A percentile compares a stretch with the other conserved stretches of the same genome.
Conservation (phyloP, 208 protist genomes). For the Zelonia costaricensis region DNA sequence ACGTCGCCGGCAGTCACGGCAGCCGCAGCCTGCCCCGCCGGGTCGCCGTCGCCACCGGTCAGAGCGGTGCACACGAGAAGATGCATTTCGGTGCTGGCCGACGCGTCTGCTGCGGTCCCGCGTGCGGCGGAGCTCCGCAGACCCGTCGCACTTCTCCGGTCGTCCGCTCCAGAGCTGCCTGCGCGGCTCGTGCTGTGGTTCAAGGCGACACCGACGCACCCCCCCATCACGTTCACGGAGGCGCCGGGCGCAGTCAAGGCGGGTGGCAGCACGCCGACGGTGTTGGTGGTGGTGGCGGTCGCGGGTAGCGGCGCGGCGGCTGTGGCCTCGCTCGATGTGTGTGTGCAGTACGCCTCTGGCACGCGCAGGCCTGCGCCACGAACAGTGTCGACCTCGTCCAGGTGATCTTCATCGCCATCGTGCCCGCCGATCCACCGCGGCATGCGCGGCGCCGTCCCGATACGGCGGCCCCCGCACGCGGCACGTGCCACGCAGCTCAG, state of each 20-base stretch:
- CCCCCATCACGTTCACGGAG: constrained; percentile 5
- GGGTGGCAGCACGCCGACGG: no score
- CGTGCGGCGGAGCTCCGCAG: no score
- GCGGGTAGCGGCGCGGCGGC: no score
- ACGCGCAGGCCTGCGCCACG: neutral
- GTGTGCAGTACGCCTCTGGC: constrained; percentile 9
- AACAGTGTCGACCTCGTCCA: neutral
- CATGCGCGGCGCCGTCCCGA: neutral
- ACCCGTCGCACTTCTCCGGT: no score
- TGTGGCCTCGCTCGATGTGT: neutral
- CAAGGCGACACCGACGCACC: neutral
- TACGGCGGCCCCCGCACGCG: neutral
- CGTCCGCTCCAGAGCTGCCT: neutral
- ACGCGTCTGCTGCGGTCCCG: no score
- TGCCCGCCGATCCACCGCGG: constrained; percentile 2
- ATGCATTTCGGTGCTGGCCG: no score
- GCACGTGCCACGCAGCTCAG: neutral
- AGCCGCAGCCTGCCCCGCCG: neutral
- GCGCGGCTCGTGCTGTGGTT: neutral
- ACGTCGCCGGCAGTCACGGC: no score
- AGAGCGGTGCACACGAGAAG: no score
- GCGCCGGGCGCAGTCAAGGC: neutral
- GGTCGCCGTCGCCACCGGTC: no score
- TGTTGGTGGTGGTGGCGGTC: neutral
- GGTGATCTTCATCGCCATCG: neutral